phyloP scores from a whole-genome alignment of 495 filamentous ascomycete genomes.

The Lophiotrema nucula region DNA sequence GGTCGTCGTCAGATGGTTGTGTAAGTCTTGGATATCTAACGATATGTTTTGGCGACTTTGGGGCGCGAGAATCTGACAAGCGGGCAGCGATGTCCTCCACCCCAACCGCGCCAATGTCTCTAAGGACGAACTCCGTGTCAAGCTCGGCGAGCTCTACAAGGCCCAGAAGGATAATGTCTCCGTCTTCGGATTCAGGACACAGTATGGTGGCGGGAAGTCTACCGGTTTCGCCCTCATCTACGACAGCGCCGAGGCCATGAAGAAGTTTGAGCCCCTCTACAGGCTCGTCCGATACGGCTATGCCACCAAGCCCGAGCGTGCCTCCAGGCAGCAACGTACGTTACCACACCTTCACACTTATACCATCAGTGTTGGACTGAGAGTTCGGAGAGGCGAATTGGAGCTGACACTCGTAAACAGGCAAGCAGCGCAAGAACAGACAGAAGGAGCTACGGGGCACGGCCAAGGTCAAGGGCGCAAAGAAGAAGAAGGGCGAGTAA shows the following conservation, averaged over 20 bases:
- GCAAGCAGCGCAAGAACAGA: conserved; percentile 99
- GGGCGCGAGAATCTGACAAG: conserved; percentile 21
- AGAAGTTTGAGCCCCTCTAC: conserved; percentile 99
- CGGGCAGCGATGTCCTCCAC: conserved; percentile 93
- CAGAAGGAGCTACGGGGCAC: conserved; percentile 96
- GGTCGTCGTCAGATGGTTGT: conserved; percentile 99
- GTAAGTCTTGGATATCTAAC: conserved; percentile 60
- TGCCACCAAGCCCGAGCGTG: conserved; percentile 89
- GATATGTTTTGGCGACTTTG: background rate
- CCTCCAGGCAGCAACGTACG: conserved; percentile 98
- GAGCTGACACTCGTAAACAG: too few species aligned
- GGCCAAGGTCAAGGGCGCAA: conserved; percentile 84
- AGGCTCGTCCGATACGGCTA: conserved; percentile 88
- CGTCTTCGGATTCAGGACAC: conserved; percentile 97
- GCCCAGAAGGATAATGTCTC: conserved; percentile 91
- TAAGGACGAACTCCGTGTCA: conserved; percentile 95
- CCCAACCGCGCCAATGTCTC: conserved; percentile 96
- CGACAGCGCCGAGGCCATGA: conserved; percentile 93
- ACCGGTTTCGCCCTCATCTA: conserved; percentile 99
- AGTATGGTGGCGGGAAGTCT: conserved; percentile 99
- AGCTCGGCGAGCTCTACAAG: conserved; percentile 96
- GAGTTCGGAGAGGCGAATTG: too few species aligned
- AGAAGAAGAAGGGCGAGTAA: conserved; percentile 60
- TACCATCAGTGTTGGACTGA: background rate
- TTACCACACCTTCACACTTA: conserved; percentile 36